These are phyloP conservation scores for Claviceps pazoutovae DNA, from an alignment of 2,329 filamentous ascomycete species.

Conservation along the genomic window DNA sequence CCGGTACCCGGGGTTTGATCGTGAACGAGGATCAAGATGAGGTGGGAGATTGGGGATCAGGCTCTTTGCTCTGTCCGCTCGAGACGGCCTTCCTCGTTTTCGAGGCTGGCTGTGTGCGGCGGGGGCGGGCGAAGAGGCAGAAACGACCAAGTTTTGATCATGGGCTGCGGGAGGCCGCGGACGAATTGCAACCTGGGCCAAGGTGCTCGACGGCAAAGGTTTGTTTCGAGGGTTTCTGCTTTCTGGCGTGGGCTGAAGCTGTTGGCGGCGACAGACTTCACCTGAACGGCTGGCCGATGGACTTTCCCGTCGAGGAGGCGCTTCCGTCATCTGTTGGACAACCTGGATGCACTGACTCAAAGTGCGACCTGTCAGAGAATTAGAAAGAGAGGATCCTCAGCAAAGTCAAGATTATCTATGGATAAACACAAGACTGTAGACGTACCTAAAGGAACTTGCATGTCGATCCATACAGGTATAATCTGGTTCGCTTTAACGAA, in stretches of 20 bases:
- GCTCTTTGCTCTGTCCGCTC: conserved; percentile 26
- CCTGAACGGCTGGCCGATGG: conserved; percentile 21
- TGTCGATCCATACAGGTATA: conserved; percentile 31
- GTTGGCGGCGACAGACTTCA: conserved; percentile 12
- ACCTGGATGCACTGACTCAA: conserved; percentile 31
- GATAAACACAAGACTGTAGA: conserved; percentile 1
- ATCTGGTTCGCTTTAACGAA: conserved; percentile 31
- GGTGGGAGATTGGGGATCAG: conserved; percentile 20
- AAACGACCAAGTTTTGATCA: neutral
- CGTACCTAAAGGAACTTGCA: conserved; percentile 34
- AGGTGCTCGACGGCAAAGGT: conserved; percentile 1
- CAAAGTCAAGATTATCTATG: neutral
- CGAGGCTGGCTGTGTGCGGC: conserved; percentile 12
- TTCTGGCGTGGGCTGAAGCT: neutral
- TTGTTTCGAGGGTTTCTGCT: conserved; percentile 1
- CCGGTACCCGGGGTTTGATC: conserved; percentile 4
- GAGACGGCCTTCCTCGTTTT: conserved; percentile 32
- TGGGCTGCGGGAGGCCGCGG: conserved; percentile 12
- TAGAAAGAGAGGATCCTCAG: neutral
- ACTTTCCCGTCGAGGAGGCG: conserved; percentile 19
- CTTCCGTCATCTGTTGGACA: conserved; percentile 23
- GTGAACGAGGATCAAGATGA: conserved; percentile 18
- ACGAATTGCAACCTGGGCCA: conserved; percentile 8
- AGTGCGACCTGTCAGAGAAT: conserved; percentile 26
- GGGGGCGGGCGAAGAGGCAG: neutral